Base-by-base conservation (phyloP, 148 eudicot genomes). In the Spergularia marina region DNA sequence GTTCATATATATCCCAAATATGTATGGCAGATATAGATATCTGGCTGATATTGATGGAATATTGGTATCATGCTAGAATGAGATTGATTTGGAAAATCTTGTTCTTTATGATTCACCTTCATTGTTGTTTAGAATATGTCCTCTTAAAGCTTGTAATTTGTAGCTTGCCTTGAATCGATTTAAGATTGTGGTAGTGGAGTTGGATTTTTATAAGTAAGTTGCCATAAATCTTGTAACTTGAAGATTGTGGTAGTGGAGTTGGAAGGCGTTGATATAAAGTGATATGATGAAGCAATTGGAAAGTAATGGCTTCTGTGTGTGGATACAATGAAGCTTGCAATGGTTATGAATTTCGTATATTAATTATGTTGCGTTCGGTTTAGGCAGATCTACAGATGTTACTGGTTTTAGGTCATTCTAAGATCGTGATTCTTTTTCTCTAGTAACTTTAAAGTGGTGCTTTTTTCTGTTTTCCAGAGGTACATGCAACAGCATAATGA, bases 401-500 rank as follows among this genome's bases (percentile, higher is more conserved):
- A 15, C 9, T 41, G 70, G 17, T 40, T 66, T 15, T 25, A 1
- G 18, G 51, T 47, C 47, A 8, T 66, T 4, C 20, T 58, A 18
- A 23, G n/a, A n/a, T n/a, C 14, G 11, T 18, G 12, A n/a, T 49
- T 47, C n/a, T n/a, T 58, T n/a, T 58, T 58, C 5, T 58, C 21
- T 15, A n/a, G 59, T 16, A 4, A 11, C 6, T 65, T 15, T 78
- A 2, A 66, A 74, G 18, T 74, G 62, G 14, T 47, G 0, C 13
- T 11, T 66, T 17, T 77, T 11, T 23, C 54, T 61, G 61, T 73
- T 51, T 79, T 83, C 80, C 74, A 90, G 94, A 87, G 86, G 83
- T 90, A 84, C 75, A 78, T 87, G 89, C 91, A 90, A 68, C 91
- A 87, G 17, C 79, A 86, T 76, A 82, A 80, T 72, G 94, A 87